These are phyloP conservation scores for Cyclaneusma minus DNA, from an alignment of 2,329 filamentous ascomycete species.

Conservation along the genomic window DNA sequence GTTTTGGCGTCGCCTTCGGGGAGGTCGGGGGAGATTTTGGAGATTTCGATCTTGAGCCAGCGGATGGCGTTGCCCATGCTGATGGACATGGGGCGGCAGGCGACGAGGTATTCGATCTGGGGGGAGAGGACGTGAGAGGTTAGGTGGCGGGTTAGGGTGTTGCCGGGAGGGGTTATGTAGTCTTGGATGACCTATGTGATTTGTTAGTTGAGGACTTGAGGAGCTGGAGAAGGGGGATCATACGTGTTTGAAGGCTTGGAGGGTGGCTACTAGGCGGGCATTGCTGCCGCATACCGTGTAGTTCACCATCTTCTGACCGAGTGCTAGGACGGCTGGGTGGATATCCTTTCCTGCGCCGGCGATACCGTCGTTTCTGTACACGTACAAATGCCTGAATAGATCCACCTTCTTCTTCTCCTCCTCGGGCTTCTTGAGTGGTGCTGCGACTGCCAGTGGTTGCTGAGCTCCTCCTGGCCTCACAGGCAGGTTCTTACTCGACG, in stretches of 20 bases:
- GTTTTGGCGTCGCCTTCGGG: constrained; percentile 73
- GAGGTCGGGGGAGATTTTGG: constrained; percentile 74
- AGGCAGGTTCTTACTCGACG: constrained; percentile 12
- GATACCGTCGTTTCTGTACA: constrained; percentile 52
- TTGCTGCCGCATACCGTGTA: constrained; percentile 85
- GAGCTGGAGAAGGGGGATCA: constrained; percentile 11
- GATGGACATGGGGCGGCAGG: constrained; percentile 89
- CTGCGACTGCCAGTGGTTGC: constrained; percentile 15
- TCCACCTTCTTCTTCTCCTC: constrained; percentile 51
- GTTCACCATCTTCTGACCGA: constrained; percentile 71
- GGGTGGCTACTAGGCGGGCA: constrained; percentile 71
- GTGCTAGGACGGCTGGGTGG: constrained; percentile 67
- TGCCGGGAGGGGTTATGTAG: constrained; percentile 78
- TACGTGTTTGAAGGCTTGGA: constrained; percentile 80
- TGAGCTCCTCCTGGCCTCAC: constrained; percentile 9
- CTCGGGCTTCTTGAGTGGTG: constrained; percentile 32
- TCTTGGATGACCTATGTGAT: constrained; percentile 61
- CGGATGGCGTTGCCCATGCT: constrained; percentile 95
- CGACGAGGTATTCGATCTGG: constrained; percentile 88
- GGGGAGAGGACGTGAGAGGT: constrained; percentile 82
- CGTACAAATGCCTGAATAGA: constrained; percentile 71
- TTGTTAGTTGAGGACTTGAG: constrained; percentile 6
- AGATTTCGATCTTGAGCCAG: constrained; percentile 84
- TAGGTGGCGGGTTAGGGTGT: constrained; percentile 77
- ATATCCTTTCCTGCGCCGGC: constrained; percentile 54